Evolutionary conservation across 2,329 filamentous ascomycete genomes (phyloP).

Genomic region (Talaromyces sp.): DNA sequence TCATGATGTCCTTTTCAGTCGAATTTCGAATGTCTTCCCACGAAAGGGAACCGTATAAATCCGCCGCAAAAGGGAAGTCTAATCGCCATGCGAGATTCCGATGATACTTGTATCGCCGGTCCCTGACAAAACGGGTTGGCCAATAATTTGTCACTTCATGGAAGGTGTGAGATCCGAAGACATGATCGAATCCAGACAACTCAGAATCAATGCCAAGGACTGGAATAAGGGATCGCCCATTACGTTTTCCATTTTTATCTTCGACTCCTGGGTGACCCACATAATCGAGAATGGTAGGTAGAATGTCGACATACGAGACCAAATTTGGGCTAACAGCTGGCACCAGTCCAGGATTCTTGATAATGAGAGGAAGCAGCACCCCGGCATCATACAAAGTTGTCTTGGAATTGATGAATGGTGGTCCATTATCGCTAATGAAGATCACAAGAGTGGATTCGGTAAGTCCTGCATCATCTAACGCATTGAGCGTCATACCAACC

Average conservation of each 20-base stretch:
- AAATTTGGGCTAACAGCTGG: constrained; percentile 46
- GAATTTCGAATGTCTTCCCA: constrained; percentile 52
- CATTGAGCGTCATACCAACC: constrained; percentile 44
- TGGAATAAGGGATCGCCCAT: constrained; percentile 45
- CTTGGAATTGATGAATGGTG: constrained; percentile 56
- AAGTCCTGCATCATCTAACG: constrained; percentile 36
- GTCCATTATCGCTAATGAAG: constrained; percentile 54
- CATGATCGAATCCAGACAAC: constrained; percentile 30
- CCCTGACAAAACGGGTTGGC: constrained; percentile 54
- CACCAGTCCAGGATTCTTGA: constrained; percentile 37
- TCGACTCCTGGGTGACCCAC: constrained; percentile 16
- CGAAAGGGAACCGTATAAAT: constrained; percentile 49
- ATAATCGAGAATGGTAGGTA: constrained; percentile 52
- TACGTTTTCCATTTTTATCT: constrained; percentile 17
- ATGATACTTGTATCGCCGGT: constrained; percentile 52
- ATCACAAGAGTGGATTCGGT: constrained; percentile 44
- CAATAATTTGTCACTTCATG: constrained; percentile 56
- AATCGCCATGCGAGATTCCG: constrained; percentile 54
- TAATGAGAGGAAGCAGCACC: constrained; percentile 47
- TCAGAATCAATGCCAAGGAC: constrained; percentile 30
- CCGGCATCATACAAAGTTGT: constrained; percentile 56
- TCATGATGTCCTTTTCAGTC: constrained; percentile 25
- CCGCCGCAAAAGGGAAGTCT: constrained; percentile 53
- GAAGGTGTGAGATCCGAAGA: constrained; percentile 57
- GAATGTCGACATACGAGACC: constrained; percentile 51